Percentiles rank a stretch among this genome's conserved stretches.
phyloP scores from a whole-genome alignment of 2,329 filamentous ascomycete species.

The Cladophialophora bantiana region DNA sequence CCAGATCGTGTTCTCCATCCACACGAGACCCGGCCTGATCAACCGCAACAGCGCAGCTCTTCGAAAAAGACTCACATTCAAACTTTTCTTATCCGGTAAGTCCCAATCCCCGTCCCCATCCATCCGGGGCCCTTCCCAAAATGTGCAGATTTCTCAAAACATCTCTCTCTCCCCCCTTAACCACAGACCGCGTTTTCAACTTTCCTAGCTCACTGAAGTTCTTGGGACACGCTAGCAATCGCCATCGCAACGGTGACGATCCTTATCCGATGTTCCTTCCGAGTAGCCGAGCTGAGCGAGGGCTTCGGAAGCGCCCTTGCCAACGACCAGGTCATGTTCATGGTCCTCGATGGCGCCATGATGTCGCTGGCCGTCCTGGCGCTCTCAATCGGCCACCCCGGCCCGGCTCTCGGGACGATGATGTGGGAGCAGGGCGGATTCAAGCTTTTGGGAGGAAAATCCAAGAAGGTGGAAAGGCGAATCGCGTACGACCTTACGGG shows the following conservation, averaged over 20 bases:
- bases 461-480: neutral
- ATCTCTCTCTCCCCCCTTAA: conserved; percentile 42
- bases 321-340: conserved; percentile 57
- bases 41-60: neutral
- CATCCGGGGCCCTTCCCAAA: neutral
- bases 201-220: too few relatives aligned
- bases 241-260: conserved; percentile 50
- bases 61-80: neutral
- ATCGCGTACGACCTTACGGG: neutral
- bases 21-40: neutral
- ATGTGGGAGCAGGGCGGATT: conserved; percentile 6
- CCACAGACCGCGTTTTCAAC: too few relatives aligned
- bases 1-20: conserved; percentile 15
- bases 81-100: neutral
- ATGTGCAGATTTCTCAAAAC: neutral
- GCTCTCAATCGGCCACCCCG: conserved; percentile 56
- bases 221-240: conserved; percentile 7
- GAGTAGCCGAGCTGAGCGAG: conserved; percentile 56
- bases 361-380: conserved; percentile 52
- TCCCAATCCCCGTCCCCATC: neutral
- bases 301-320: conserved; percentile 56
- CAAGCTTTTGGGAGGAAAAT: neutral
- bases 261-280: conserved; percentile 55
- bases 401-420: conserved; percentile 27
- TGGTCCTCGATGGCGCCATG: conserved; percentile 60